phyloP scores from a whole-genome alignment of 331 rosid species.

The Spiraea crenata region DNA sequence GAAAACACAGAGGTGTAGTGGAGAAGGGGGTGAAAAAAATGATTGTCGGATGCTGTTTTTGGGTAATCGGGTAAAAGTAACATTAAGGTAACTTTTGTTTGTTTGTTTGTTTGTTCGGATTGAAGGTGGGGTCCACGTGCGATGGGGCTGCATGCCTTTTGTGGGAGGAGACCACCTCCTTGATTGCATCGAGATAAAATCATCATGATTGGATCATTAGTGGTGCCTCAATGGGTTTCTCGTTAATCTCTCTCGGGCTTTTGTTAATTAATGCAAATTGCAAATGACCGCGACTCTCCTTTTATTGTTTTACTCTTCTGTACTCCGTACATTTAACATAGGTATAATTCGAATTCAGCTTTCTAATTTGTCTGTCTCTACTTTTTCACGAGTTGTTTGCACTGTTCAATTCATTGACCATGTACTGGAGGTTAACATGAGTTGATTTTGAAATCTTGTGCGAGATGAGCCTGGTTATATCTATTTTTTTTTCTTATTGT shows the following conservation, averaged over 20 bases:
- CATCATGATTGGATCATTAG: conserved; percentile 26
- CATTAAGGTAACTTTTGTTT: background rate
- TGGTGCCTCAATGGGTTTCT: conserved; percentile 12
- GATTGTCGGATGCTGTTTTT: conserved; percentile 25
- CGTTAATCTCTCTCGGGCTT: background rate
- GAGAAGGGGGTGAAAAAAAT: conserved; percentile 5
- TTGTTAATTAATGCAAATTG: conserved; percentile 18
- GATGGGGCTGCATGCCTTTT: background rate
- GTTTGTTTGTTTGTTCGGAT: background rate
- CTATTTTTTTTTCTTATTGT: no score
- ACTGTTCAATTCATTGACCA: no score
- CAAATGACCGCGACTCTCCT: background rate
- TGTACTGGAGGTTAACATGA: no score
- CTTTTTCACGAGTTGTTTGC: no score
- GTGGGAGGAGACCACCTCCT: conserved; percentile 26
- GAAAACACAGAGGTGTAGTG: background rate
- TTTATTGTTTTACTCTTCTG: no score
- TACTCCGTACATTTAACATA: no score
- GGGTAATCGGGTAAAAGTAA: background rate
- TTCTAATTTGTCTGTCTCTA: no score
- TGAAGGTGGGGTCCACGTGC: conserved; percentile 18
- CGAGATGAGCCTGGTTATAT: no score
- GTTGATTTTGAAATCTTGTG: no score
- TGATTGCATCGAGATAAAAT: conserved; percentile 3
- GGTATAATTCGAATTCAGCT: no score